Evolutionary conservation across 164 flowering plant genomes (phyloP).

Genomic region (Umbellularia californica): DNA sequence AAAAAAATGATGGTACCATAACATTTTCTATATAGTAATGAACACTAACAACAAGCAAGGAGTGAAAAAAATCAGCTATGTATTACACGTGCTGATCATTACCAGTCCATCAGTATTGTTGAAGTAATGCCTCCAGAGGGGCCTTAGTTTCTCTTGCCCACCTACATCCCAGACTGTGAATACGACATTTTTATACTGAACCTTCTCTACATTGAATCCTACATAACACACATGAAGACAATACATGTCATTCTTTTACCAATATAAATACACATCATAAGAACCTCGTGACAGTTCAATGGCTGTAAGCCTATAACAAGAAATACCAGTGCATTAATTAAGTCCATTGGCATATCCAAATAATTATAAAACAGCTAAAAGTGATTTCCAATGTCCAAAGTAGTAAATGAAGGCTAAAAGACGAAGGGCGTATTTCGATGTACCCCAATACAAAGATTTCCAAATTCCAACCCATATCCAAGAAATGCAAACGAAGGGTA

Average conservation of each 20-base stretch:
- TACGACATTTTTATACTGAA: conserved; percentile 92
- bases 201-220: conserved; percentile 99
- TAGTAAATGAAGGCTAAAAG: neutral
- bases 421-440: neutral
- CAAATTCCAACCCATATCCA: neutral
- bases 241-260: too few species aligned
- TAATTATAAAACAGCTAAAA: too few species aligned
- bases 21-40: too few species aligned
- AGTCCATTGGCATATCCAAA: too few species aligned
- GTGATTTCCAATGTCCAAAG: too few species aligned
- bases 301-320: too few species aligned
- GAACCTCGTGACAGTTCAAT: neutral
- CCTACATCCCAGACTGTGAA: conserved; percentile 99
- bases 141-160: conserved; percentile 95
- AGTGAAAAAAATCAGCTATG: neutral
- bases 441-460: neutral
- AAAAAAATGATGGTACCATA: too few species aligned
- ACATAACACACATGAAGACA: conserved; percentile 6
- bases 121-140: conserved; percentile 98
- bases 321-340: too few species aligned
- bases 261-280: neutral
- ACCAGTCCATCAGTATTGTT: conserved; percentile 97
- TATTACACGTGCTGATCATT: conserved; percentile 10
- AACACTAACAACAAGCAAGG: neutral
- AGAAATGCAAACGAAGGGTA: too few species aligned